These are phyloP conservation scores for Sporisorium graminicola DNA, from an alignment of 1,284 basidiomycete genomes.

Conservation along the genomic window DNA sequence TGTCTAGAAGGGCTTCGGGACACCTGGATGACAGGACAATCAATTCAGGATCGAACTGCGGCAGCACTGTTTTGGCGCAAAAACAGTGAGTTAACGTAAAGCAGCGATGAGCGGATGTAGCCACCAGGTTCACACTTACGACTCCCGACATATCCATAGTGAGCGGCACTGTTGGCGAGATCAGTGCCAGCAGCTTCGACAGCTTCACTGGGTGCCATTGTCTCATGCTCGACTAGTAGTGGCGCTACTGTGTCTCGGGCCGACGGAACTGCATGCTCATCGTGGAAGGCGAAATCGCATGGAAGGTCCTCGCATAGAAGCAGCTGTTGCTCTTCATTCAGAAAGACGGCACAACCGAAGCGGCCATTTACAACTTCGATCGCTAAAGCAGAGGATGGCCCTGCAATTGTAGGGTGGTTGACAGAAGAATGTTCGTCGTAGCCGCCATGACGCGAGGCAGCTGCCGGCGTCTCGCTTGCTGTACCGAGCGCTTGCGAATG, in stretches of 20 bases:
- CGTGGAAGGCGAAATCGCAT: constrained; percentile 25
- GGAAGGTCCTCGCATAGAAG: constrained; percentile 47
- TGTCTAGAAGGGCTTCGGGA: constrained; percentile 17
- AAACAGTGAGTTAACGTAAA: background rate
- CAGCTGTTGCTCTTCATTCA: constrained; percentile 36
- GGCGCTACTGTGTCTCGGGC: background rate
- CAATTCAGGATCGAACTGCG: constrained; percentile 34
- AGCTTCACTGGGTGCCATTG: background rate
- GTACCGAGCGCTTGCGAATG: constrained; percentile 11
- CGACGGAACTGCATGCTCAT: background rate
- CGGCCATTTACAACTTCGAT: constrained; percentile 30
- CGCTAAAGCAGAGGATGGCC: constrained; percentile 19
- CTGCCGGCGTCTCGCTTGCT: constrained; percentile 8
- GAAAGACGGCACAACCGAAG: constrained; percentile 34
- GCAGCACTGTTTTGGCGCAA: constrained; percentile 20
- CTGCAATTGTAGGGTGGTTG: background rate
- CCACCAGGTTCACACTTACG: constrained; percentile 10
- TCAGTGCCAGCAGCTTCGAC: background rate
- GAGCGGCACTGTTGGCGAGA: background rate
- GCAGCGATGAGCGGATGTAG: background rate
- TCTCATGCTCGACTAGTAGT: background rate
- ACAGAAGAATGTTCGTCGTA: background rate
- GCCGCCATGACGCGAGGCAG: constrained; percentile 2
- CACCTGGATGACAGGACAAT: constrained; percentile 34
- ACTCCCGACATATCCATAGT: constrained; percentile 22